A percentile compares a stretch with the other conserved stretches of the same genome.
Evolutionary conservation across 768 basidiomycete genomes (phyloP).

Genomic region (Dentipellis sp.): DNA sequence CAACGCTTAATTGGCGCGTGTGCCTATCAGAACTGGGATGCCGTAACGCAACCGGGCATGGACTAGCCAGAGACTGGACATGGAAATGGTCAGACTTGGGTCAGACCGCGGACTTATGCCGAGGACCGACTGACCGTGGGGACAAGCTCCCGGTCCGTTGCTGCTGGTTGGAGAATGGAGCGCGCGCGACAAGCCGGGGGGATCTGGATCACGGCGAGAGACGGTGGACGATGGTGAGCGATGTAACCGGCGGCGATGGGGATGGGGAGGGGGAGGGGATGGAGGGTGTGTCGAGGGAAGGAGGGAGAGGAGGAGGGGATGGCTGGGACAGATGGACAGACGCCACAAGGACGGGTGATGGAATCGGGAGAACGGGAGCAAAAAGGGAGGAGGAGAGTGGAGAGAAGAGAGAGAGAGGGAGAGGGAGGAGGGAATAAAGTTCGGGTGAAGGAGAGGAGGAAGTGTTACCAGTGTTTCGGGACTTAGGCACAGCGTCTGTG

Average conservation of each 20-base stretch:
- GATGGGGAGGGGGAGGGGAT: neutral
- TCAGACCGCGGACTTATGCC: neutral
- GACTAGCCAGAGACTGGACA: neutral
- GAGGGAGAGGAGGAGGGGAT: neutral
- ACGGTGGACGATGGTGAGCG: neutral
- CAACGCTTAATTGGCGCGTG: neutral
- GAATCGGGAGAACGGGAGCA: conserved; percentile 31
- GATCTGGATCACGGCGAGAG: neutral
- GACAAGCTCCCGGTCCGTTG: neutral
- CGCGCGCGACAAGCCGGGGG: neutral
- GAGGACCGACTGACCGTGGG: neutral
- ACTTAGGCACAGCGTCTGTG: neutral
- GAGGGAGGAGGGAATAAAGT: neutral
- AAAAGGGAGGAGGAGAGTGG: conserved; percentile 28
- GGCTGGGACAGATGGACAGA: conserved; percentile 10
- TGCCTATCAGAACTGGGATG: neutral
- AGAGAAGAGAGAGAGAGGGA: conserved; percentile 25
- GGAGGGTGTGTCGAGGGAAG: neutral
- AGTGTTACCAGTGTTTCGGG: neutral
- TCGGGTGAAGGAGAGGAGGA: neutral
- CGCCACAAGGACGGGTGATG: conserved; percentile 19
- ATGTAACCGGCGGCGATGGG: neutral
- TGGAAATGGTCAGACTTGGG: neutral
- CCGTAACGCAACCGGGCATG: neutral
- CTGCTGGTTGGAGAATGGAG: neutral